These are phyloP conservation scores for Triadica sebifera DNA, from an alignment of 345 rosid species.

Conservation along the genomic window DNA sequence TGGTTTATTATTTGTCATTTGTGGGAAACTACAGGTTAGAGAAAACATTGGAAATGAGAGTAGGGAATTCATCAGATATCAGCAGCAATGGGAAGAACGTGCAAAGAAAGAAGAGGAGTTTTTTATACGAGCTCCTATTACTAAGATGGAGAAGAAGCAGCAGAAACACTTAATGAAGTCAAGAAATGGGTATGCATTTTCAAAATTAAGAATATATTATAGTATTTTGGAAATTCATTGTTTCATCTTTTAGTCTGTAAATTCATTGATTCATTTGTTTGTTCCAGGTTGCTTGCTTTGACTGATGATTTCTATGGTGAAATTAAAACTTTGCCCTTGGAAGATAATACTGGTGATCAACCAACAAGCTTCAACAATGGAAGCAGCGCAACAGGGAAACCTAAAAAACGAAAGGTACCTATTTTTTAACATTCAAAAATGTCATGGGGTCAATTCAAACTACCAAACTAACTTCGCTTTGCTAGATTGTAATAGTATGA, in stretches of 20 bases:
- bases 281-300: slow-evolving; percentile 67
- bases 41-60: slow-evolving; percentile 69
- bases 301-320: slow-evolving; percentile 70
- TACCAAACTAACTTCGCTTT: background rate
- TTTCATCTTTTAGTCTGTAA: background rate
- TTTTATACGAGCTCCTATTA: slow-evolving; percentile 67
- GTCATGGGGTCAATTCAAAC: background rate
- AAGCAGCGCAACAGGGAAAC: slow-evolving; percentile 39
- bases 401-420: slow-evolving; percentile 65
- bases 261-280: slow-evolving; percentile 17
- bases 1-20: slow-evolving; percentile 15
- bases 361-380: slow-evolving; percentile 23
- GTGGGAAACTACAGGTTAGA: slow-evolving; percentile 49
- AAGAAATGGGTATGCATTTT: slow-evolving; percentile 64
- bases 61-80: slow-evolving; percentile 55
- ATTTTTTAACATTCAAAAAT: background rate
- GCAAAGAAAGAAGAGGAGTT: slow-evolving; percentile 72
- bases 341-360: slow-evolving; percentile 38
- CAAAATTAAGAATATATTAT: background rate
- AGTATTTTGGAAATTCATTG: background rate
- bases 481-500: too few species aligned
- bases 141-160: slow-evolving; percentile 66
- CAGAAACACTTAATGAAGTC: slow-evolving; percentile 73
- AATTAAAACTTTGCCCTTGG: slow-evolving; percentile 55
- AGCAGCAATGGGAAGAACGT: slow-evolving; percentile 60